Evolutionary conservation across 2,329 filamentous ascomycete genomes (phyloP), one percentile per base, ranked within the genome.

Genomic region (Aspergillus nomiae): DNA sequence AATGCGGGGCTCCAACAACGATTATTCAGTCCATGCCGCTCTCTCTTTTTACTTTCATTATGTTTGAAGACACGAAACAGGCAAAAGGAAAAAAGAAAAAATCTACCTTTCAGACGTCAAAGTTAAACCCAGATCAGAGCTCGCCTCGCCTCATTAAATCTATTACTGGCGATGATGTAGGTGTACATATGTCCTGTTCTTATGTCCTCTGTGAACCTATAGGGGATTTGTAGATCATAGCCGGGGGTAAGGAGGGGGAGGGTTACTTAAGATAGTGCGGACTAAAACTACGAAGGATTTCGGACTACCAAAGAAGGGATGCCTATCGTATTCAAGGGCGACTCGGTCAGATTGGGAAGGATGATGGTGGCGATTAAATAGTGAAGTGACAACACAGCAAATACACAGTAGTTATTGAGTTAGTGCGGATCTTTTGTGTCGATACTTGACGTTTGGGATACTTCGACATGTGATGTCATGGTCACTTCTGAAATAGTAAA

Each of bases 381-480:
- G 58, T 53, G 58, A 62, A 41, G 63, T 59, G 61, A 68, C 66
- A 68, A 67, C 66, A 56, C 63, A 67, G 63, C 66, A 65, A 59
- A 41, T 24, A 24, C 21, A 24, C 21, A 24, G 21, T 54, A 59
- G 50, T 59, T 60, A 28, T 64, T n/a, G 54, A 56, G n/a, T 26
- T 26, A 58, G 32, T 60, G 64, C 63, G 63, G 63, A 66, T 63
- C 64, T 50, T 30, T 46, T 45, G 41, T 36, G 11, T 36, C 34
- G n/a, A 53, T 53, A n/a, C 19, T 26, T 38, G 57, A 63, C 54
- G 58, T 60, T 64, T 45, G 57, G 53, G 45, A 54, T 43, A 48
- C 28, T 50, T 14, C 57, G 43, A 38, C 63, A 65, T 61, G 60
- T 65, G 63, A 65, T 59, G 59, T 62, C 43, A 62, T 58, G 30